phyloP scores from a whole-genome alignment of 176 grass and related monocot genomes.

The Oryza meyeriana region DNA sequence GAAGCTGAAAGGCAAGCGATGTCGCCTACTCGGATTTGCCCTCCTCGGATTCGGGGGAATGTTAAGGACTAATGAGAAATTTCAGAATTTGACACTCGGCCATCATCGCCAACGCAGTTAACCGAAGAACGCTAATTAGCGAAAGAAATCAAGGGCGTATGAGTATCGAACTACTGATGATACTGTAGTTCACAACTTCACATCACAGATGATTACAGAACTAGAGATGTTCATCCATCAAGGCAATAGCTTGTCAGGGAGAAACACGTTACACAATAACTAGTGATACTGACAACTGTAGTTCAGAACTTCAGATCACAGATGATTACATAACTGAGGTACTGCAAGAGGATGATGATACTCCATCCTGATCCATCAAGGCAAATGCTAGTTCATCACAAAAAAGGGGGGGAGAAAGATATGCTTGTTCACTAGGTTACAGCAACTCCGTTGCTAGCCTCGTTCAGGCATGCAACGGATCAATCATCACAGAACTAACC shows the following conservation, averaged over 20 bases:
- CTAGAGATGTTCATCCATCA: not conserved
- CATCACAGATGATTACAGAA: not conserved
- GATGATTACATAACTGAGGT: not conserved
- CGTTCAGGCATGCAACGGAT: not conserved
- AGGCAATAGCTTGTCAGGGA: not conserved
- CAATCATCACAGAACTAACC: not conserved
- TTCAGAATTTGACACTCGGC: too few relatives aligned
- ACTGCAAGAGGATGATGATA: not conserved
- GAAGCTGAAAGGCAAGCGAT: not conserved
- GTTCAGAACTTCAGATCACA: slow-evolving; percentile 1
- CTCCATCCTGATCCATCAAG: not conserved
- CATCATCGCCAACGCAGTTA: too few relatives aligned
- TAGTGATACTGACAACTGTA: not conserved
- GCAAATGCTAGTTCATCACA: not conserved
- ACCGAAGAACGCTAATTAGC: too few relatives aligned
- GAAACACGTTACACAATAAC: not conserved
- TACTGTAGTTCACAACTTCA: not conserved
- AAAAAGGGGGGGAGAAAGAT: too few relatives aligned
- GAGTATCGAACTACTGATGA: not conserved
- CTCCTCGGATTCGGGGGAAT: too few relatives aligned
- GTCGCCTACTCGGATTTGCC: too few relatives aligned
- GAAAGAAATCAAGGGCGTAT: too few relatives aligned
- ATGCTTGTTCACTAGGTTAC: not conserved
- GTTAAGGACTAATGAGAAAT: too few relatives aligned
- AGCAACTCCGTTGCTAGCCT: not conserved